phyloP scores from a whole-genome alignment of 805 yeast genomes.

The Candida tallmaniae region DNA sequence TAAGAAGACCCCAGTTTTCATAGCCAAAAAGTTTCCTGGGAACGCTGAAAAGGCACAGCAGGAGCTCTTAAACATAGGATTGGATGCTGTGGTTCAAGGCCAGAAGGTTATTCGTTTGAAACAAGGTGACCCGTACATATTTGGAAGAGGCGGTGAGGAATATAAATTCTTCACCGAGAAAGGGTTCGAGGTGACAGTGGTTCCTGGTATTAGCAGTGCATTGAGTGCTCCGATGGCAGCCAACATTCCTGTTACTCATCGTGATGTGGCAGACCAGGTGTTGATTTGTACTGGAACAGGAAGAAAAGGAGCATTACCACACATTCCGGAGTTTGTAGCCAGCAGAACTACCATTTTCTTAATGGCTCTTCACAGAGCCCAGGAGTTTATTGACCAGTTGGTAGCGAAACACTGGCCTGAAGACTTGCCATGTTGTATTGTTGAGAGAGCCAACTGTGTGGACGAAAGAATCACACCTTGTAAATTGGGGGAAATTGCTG shows the following conservation, averaged over 20 bases:
- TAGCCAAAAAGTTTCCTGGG: conserved; percentile 94
- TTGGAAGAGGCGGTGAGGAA: conserved; percentile 97
- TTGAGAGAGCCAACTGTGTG: conserved; percentile 90
- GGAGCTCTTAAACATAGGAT: conserved; percentile 71
- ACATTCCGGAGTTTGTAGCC: conserved; percentile 65
- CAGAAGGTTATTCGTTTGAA: conserved; percentile 80
- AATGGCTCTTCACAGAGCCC: conserved; percentile 82
- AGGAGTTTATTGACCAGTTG: conserved; percentile 48
- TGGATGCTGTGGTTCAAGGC: conserved; percentile 60
- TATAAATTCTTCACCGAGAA: conserved; percentile 59
- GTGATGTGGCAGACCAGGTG: conserved; percentile 90
- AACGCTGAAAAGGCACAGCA: conserved; percentile 92
- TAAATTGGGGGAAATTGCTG: conserved; percentile 57
- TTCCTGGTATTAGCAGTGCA: conserved; percentile 90
- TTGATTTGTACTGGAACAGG: conserved; percentile 94
- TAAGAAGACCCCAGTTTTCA: conserved; percentile 62
- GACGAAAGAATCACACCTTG: conserved; percentile 86
- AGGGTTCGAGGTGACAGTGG: conserved; percentile 68
- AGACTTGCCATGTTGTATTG: conserved; percentile 72
- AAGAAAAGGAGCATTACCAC: conserved; percentile 76
- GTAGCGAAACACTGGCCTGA: conserved; percentile 59
- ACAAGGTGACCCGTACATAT: conserved; percentile 96
- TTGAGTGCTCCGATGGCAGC: conserved; percentile 82
- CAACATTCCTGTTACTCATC: conserved; percentile 83
- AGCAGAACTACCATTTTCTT: conserved; percentile 80